Evolutionary conservation across 148 eudicot species (phyloP).

Genomic region (Fagopyrum homotropicum): DNA sequence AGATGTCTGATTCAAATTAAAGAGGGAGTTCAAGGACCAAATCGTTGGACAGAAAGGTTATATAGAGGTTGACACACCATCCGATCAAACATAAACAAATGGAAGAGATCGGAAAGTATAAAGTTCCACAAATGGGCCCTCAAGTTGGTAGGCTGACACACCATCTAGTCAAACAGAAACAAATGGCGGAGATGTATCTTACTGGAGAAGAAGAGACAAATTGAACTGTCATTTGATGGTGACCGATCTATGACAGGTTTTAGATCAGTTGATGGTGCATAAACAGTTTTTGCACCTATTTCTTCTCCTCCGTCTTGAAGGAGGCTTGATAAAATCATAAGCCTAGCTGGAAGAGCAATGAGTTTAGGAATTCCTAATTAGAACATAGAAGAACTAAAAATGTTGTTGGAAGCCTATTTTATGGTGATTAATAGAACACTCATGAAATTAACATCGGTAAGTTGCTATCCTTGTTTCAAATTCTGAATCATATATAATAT

Average conservation of each 20-base stretch:
- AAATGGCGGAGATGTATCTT: slow-evolving; percentile 15
- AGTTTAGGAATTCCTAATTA: slow-evolving; percentile 71
- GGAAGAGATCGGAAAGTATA: slow-evolving; percentile 27
- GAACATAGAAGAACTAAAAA: slow-evolving; percentile 85
- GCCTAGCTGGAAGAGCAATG: slow-evolving; percentile 65
- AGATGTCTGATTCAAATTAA: slow-evolving; percentile 16
- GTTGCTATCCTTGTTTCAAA: slow-evolving; percentile 26
- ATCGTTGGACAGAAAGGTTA: not conserved
- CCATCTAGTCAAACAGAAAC: too few species aligned
- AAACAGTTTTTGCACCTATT: slow-evolving; percentile 74
- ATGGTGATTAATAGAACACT: slow-evolving; percentile 94
- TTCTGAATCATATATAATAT: slow-evolving; percentile 2
- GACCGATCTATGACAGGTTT: slow-evolving; percentile 71
- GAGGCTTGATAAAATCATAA: slow-evolving; percentile 73
- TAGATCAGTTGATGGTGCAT: slow-evolving; percentile 56
- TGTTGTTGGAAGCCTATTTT: slow-evolving; percentile 96
- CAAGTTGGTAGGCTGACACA: slow-evolving; percentile 37
- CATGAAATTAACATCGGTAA: slow-evolving; percentile 90
- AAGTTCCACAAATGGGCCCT: slow-evolving; percentile 39
- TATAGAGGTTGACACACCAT: slow-evolving; percentile 10
- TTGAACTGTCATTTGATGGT: slow-evolving; percentile 64
- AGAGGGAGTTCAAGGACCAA: not conserved
- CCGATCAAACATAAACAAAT: slow-evolving; percentile 11
- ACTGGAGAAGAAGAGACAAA: slow-evolving; percentile 42
- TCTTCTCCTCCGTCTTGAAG: slow-evolving; percentile 64